Percentiles rank a stretch among this genome's conserved stretches.
phyloP scores from a whole-genome alignment of 805 yeast species.

The Yarrowia deformans region DNA sequence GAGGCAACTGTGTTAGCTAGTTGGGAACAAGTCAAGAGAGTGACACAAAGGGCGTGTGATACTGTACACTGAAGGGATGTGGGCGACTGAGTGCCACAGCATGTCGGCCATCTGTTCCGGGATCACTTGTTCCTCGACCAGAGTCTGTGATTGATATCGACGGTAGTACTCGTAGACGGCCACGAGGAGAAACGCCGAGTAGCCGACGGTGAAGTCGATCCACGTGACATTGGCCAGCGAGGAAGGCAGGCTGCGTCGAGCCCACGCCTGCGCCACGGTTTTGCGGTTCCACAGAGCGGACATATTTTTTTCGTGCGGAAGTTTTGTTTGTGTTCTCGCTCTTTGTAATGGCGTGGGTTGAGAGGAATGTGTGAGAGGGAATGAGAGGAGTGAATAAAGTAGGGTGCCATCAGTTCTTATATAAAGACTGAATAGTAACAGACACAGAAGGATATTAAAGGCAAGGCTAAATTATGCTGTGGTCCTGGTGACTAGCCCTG shows the following conservation, averaged over 20 bases:
- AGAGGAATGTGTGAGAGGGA: neutral
- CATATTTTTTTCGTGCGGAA: neutral
- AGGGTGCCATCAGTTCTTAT: neutral
- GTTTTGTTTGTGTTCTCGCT: neutral
- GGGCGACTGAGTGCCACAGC: slow-evolving; percentile 29
- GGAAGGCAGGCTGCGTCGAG: slow-evolving; percentile 5
- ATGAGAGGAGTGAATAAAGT: neutral
- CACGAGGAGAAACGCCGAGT: slow-evolving; percentile 26
- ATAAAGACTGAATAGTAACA: neutral
- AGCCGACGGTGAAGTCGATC: slow-evolving; percentile 34
- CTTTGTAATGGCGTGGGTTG: neutral
- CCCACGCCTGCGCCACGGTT: slow-evolving; percentile 23
- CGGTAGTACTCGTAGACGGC: slow-evolving; percentile 33
- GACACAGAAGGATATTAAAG: slow-evolving; percentile 14
- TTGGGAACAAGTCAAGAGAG: neutral
- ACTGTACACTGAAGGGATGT: slow-evolving; percentile 31
- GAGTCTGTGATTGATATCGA: slow-evolving; percentile 3
- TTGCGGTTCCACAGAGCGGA: slow-evolving; percentile 24
- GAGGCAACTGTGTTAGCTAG: slow-evolving; percentile 36
- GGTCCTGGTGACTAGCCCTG: neutral
- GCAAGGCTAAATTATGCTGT: neutral
- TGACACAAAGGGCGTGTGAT: neutral
- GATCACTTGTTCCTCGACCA: neutral
- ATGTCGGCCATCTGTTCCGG: slow-evolving; percentile 6
- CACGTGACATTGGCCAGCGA: slow-evolving; percentile 23